Percentiles rank a stretch among this genome's conserved stretches.
phyloP scores from a whole-genome alignment of 2,329 filamentous ascomycete species.

The Venturia asperata region DNA sequence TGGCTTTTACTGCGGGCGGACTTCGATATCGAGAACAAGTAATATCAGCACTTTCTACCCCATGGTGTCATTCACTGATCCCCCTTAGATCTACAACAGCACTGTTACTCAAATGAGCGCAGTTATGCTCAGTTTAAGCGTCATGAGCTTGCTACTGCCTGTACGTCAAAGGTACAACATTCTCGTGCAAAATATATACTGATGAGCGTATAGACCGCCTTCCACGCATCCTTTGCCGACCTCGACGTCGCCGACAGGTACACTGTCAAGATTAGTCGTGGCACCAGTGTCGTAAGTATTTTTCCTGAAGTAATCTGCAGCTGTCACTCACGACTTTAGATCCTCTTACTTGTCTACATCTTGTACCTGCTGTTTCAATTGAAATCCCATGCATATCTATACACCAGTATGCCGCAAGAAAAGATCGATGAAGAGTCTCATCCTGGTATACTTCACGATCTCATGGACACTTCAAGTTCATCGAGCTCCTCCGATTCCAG shows the following conservation, averaged over 20 bases:
- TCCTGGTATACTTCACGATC: constrained; percentile 74
- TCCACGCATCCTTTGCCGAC: constrained; percentile 77
- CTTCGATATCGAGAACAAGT: constrained; percentile 81
- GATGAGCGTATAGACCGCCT: constrained; percentile 59
- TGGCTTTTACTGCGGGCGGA: constrained; percentile 83
- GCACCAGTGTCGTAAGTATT: constrained; percentile 71
- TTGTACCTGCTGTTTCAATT: constrained; percentile 85
- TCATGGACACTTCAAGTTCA: constrained; percentile 64
- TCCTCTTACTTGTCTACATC: constrained; percentile 73
- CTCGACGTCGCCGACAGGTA: constrained; percentile 55
- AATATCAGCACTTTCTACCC: constrained; percentile 21
- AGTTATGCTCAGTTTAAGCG: constrained; percentile 80
- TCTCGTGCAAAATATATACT: neutral
- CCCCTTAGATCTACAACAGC: constrained; percentile 72
- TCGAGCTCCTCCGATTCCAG: constrained; percentile 44
- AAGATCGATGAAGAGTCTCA: constrained; percentile 88
- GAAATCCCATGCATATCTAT: constrained; percentile 86
- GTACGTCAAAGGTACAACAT: constrained; percentile 36
- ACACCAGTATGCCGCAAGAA: constrained; percentile 84
- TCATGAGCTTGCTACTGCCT: constrained; percentile 79
- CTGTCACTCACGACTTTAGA: constrained; percentile 36
- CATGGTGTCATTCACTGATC: constrained; percentile 22
- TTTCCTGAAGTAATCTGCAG: constrained; percentile 7
- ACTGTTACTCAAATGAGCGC: constrained; percentile 96
- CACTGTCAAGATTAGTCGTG: constrained; percentile 78